These are phyloP conservation scores for Omphalotus olearius DNA, from an alignment of 1,284 basidiomycete species.

Conservation along the genomic window DNA sequence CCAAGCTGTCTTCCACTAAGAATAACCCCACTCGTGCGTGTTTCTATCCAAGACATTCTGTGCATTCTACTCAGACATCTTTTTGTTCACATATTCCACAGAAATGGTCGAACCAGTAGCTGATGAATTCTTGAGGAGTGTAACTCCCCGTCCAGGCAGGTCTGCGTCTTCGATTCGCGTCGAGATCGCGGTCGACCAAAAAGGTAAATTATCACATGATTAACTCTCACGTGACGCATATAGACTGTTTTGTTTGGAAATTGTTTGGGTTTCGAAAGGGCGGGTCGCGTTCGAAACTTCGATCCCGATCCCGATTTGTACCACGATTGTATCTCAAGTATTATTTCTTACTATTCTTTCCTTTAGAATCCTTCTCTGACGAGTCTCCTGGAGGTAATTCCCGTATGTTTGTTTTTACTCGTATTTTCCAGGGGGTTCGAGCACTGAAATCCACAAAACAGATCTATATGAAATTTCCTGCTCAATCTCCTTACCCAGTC, in stretches of 20 bases:
- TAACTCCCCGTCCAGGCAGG: neutral
- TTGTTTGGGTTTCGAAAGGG: neutral
- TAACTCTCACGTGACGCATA: neutral
- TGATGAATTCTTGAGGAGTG: neutral
- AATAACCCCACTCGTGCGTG: neutral
- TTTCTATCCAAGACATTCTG: neutral
- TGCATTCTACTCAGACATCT: neutral
- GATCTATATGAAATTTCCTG: slow-evolving; percentile 8
- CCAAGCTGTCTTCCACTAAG: neutral
- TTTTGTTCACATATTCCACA: neutral
- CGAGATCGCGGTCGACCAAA: neutral
- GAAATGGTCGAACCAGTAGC: neutral
- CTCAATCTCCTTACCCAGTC: slow-evolving; percentile 6
- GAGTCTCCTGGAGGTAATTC: slow-evolving; percentile 12
- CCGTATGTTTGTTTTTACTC: slow-evolving; percentile 3
- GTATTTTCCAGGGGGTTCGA: neutral
- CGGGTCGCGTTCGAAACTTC: neutral
- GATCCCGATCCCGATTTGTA: too few species aligned
- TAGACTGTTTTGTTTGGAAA: neutral
- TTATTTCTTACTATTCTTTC: slow-evolving; percentile 8
- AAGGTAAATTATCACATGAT: neutral
- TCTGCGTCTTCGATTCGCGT: neutral
- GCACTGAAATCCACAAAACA: neutral
- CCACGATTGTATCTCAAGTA: neutral
- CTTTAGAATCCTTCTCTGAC: slow-evolving; percentile 4